phyloP scores from a whole-genome alignment of 306 rosid genomes.

The Elaeagnus macrophylla region DNA sequence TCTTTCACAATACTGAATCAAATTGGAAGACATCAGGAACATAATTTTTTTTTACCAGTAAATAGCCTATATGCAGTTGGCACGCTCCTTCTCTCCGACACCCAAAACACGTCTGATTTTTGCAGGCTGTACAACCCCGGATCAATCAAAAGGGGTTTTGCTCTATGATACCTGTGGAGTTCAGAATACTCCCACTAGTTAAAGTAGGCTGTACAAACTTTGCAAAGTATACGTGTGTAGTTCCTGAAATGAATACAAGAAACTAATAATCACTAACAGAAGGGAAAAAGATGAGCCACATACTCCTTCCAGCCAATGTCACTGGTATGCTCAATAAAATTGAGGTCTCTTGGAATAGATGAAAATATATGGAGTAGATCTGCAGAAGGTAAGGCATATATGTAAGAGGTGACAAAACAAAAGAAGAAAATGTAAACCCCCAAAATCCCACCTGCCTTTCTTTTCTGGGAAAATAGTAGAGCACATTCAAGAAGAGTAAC shows the following conservation, averaged over 20 bases:
- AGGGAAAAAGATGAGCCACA: constrained; percentile 19
- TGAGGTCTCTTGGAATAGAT: no score
- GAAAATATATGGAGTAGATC: constrained; percentile 47
- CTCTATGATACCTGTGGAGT: constrained; percentile 53
- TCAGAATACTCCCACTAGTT: constrained; percentile 7
- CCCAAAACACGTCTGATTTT: constrained; percentile 71
- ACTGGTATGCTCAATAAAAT: constrained; percentile 60
- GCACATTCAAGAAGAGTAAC: neutral
- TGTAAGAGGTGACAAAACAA: neutral
- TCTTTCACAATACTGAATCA: no score
- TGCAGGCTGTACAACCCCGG: constrained; percentile 58
- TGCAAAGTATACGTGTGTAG: constrained; percentile 4
- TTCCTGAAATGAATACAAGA: constrained; percentile 3
- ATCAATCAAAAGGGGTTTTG: constrained; percentile 67
- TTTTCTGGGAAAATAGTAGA: neutral
- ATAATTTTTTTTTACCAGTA: constrained; percentile 44
- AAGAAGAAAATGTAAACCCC: neutral
- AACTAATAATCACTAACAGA: constrained; percentile 6
- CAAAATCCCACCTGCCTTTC: neutral
- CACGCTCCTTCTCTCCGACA: constrained; percentile 49
- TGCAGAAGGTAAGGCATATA: constrained; percentile 20
- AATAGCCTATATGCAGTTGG: constrained; percentile 69
- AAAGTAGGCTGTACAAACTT: no score
- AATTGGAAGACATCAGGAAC: constrained; percentile 2
- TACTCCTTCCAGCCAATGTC: constrained; percentile 98